Base-by-base conservation (phyloP, 176 grass and related monocot species). In the Pontederia paniculata region DNA sequence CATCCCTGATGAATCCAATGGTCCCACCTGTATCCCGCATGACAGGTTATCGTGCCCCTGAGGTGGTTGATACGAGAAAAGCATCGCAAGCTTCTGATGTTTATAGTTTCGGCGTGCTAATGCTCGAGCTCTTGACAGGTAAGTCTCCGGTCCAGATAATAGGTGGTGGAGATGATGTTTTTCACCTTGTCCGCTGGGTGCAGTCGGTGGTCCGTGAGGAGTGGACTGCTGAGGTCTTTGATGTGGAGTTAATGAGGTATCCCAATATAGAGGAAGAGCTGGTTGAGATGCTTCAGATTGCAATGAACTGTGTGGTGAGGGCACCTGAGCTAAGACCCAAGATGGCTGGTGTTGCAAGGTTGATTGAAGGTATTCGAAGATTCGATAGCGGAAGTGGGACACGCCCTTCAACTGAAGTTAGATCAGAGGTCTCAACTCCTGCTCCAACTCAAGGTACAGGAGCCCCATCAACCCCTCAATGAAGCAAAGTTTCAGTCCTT, bases 221-320 rank as follows among this genome's bases (percentile, higher is more conserved):
- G 71, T 99, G 94, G 94, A 99, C 94, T 0, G 94, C 94, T 0
- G 94, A 99, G 19, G 94, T 99, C 21, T 99, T 99, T 17, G 94
- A 99, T 19, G 45, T 80, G 0, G 94, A 93, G 75, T 66, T 99
- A 41, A 81, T 99, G 80, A 84, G 94, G 81, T 93, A 83, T 61
- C 83, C 94, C 4, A 93, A 99, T 59, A 99, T 99, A 11, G 94
- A 99, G 63, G 94, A 99, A 42, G 83, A 99, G 70, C 84, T 99
- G 94, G 87, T 99, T 72, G 94, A 99, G 80, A 99, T 93, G 87
- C 86, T 99, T 21, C 94, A 99, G 81, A 83, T 99, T 22, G 83
- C 73, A 23, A 99, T 99, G 94, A 77, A 61, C 44, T 99, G 94
- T 1, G 87, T 93, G 8, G 70, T 72, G 0, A 93, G 87, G 46